These are phyloP conservation scores for Leccinum rimulosum DNA, from an alignment of 768 basidiomycete species.

Conservation along the genomic window DNA sequence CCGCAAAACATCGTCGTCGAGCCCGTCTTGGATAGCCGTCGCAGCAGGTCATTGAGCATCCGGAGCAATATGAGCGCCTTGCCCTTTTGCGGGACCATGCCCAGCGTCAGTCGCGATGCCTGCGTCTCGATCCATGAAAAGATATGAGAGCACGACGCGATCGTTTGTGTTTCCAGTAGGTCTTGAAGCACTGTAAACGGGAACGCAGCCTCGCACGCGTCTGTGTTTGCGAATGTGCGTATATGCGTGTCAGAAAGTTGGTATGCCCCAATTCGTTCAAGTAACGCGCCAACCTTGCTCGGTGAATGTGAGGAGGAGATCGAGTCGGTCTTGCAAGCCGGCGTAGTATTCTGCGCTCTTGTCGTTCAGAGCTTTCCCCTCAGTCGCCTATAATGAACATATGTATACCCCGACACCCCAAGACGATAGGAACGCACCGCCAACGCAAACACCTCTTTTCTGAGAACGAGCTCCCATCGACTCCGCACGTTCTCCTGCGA, in stretches of 20 bases:
- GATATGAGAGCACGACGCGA: conserved; percentile 79
- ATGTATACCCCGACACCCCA: neutral
- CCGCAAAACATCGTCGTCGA: conserved; percentile 86
- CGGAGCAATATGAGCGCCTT: conserved; percentile 84
- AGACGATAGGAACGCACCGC: conserved; percentile 49
- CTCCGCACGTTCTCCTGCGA: conserved; percentile 61
- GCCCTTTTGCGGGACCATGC: conserved; percentile 82
- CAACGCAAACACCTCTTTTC: conserved; percentile 67
- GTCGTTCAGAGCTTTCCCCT: conserved; percentile 62
- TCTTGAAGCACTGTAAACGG: conserved; percentile 77
- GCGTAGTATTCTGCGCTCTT: conserved; percentile 57
- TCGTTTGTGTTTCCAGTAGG: conserved; percentile 82
- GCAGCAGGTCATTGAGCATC: conserved; percentile 82
- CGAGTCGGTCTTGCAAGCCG: conserved; percentile 58
- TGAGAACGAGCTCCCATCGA: conserved; percentile 73
- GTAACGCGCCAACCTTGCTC: conserved; percentile 57
- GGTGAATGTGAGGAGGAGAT: conserved; percentile 72
- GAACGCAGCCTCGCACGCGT: conserved; percentile 75
- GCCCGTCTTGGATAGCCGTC: conserved; percentile 83
- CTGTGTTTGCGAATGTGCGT: conserved; percentile 34
- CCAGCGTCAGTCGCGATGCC: conserved; percentile 65
- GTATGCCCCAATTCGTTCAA: neutral
- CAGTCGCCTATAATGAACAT: conserved; percentile 48
- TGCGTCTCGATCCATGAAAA: conserved; percentile 87
- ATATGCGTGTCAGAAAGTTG: conserved; percentile 1